Percentiles rank a stretch among this genome's conserved stretches.
Conservation (phyloP, 2,329 filamentous ascomycete genomes). For the Rhinocladiella mackenziei region DNA sequence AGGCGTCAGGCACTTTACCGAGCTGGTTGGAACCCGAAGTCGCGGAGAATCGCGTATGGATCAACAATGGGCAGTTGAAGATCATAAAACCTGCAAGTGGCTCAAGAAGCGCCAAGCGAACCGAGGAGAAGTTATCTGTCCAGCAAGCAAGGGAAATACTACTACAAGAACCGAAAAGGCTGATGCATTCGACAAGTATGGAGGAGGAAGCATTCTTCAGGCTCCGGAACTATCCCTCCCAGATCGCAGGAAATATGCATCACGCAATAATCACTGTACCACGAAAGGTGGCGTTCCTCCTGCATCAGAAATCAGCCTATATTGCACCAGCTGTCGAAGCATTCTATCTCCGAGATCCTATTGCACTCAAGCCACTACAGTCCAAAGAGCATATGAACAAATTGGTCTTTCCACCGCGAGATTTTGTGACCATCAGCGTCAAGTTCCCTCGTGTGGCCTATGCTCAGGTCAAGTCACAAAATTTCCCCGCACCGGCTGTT, state of each 20-base stretch:
- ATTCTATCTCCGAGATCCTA: constrained; percentile 85
- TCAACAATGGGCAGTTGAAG: constrained; percentile 69
- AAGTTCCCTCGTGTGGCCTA: constrained; percentile 85
- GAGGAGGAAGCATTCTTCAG: constrained; percentile 90
- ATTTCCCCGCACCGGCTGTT: constrained; percentile 63
- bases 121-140: constrained; percentile 53
- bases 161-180: constrained; percentile 49
- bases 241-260: constrained; percentile 73
- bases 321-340: constrained; percentile 82
- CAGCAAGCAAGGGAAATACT: constrained; percentile 62
- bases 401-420: constrained; percentile 67
- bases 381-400: constrained; percentile 47
- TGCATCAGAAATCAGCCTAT: constrained; percentile 69
- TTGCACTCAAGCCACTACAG: constrained; percentile 66
- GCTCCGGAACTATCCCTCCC: constrained; percentile 73
- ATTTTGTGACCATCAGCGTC: constrained; percentile 74
- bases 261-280: constrained; percentile 70
- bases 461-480: constrained; percentile 83
- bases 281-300: constrained; percentile 72
- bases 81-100: constrained; percentile 62
- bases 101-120: constrained; percentile 39
- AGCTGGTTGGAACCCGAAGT: constrained; percentile 90
- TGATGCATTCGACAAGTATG: constrained; percentile 69
- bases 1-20: constrained; percentile 83
- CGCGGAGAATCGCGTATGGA: constrained; percentile 84